Conservation (phyloP, 805 yeast genomes). For the Brettanomyces bruxellensis region DNA sequence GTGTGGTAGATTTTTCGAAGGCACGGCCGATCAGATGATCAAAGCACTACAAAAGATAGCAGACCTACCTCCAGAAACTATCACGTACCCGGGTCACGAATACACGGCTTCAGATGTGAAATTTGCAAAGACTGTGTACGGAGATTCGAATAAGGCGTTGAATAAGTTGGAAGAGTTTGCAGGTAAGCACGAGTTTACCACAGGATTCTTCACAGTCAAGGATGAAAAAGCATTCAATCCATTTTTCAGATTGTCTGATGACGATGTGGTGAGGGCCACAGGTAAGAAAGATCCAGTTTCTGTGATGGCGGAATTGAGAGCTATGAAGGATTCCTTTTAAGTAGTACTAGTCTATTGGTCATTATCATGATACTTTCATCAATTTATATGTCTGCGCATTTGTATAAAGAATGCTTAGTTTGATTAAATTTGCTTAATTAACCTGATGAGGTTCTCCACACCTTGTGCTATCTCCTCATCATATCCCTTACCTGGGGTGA, state of each 20-base stretch:
- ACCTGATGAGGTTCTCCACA: constrained; percentile 46
- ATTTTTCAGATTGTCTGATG: constrained; percentile 72
- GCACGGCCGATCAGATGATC: constrained; percentile 76
- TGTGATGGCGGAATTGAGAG: constrained; percentile 67
- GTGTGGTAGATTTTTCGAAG: constrained; percentile 96
- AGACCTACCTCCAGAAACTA: constrained; percentile 56
- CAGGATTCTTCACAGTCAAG: constrained; percentile 76
- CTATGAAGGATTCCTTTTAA: constrained; percentile 59
- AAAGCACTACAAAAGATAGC: constrained; percentile 53
- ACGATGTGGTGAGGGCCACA: constrained; percentile 48
- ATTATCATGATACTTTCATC: not conserved
- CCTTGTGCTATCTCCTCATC: constrained; percentile 71
- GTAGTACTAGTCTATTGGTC: not conserved
- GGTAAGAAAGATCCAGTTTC: constrained; percentile 40
- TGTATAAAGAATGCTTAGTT: not conserved
- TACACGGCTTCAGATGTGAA: constrained; percentile 76
- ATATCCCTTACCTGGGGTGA: constrained; percentile 51
- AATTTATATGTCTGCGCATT: not conserved
- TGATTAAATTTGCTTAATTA: constrained; percentile 26
- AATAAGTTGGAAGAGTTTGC: constrained; percentile 43
- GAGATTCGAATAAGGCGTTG: constrained; percentile 40
- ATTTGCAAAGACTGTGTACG: constrained; percentile 62
- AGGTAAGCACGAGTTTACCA: constrained; percentile 54
- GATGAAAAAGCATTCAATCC: constrained; percentile 85
- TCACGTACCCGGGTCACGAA: constrained; percentile 92